Evolutionary conservation across 257 asterid species (phyloP).

Genomic region (Fraxinus excelsior): DNA sequence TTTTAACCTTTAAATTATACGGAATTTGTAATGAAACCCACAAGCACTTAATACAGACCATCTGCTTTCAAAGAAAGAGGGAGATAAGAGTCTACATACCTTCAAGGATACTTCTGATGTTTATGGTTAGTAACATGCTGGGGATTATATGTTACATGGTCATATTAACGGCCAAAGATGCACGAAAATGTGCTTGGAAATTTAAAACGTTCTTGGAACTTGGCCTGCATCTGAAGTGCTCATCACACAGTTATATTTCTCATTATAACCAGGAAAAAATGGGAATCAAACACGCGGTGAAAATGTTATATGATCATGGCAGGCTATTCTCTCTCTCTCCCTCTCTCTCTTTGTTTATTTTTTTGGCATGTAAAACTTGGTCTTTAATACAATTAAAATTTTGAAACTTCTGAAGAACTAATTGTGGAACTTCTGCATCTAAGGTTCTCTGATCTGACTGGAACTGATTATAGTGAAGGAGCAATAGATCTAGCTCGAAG

Average conservation of each 20-base stretch:
- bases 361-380: background rate
- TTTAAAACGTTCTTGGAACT: background rate
- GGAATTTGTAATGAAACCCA: no score
- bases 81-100: background rate
- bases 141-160: background rate
- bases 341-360: no score
- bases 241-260: background rate
- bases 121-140: background rate
- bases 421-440: slow-evolving; percentile 28
- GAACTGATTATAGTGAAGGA: slow-evolving; percentile 94
- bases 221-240: background rate
- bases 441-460: slow-evolving; percentile 97
- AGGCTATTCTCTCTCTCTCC: slow-evolving; percentile 7
- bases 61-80: background rate
- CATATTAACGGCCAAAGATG: no score
- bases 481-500: slow-evolving; percentile 85
- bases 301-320: background rate
- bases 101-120: slow-evolving; percentile 11
- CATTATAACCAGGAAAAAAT: no score
- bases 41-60: background rate
- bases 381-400: background rate
- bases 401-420: slow-evolving; percentile 27
- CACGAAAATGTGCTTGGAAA: no score
- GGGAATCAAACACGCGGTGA: no score
- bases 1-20: background rate